phyloP scores from a whole-genome alignment of 495 filamentous ascomycete species.

The Lasiosphaeria miniovina region DNA sequence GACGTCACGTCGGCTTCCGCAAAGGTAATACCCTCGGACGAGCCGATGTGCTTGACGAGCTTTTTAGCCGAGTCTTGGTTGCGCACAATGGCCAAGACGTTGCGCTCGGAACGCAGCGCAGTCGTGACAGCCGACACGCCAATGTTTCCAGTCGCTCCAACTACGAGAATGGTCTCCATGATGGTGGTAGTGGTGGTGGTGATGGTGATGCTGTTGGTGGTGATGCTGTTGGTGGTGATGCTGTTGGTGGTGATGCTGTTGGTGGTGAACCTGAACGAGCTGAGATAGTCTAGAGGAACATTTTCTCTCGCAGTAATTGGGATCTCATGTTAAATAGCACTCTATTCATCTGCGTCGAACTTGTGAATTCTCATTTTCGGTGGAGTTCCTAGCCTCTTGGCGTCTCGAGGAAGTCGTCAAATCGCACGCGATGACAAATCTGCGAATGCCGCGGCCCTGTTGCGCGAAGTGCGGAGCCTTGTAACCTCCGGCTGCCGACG shows the following conservation, averaged over 20 bases:
- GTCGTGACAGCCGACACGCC: conserved; percentile 35
- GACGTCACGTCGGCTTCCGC: conserved; percentile 35
- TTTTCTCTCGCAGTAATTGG: too few relatives aligned
- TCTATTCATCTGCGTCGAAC: too few relatives aligned
- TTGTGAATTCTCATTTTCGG: too few relatives aligned
- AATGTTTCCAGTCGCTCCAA: conserved; percentile 46
- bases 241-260: neutral
- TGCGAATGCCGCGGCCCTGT: too few relatives aligned
- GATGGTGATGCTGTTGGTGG: neutral
- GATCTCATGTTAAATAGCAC: too few relatives aligned
- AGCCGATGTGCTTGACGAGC: conserved; percentile 34
- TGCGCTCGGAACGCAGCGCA: conserved; percentile 28
- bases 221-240: neutral
- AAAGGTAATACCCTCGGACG: conserved; percentile 32
- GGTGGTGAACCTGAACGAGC: too few relatives aligned
- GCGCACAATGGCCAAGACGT: conserved; percentile 42
- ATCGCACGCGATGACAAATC: too few relatives aligned
- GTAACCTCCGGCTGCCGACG: too few relatives aligned
- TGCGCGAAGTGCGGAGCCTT: too few relatives aligned
- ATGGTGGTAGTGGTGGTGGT: neutral
- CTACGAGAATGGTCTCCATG: conserved; percentile 37
- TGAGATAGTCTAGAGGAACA: too few relatives aligned
- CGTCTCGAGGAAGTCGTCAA: too few relatives aligned
- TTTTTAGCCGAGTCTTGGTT: conserved; percentile 38
- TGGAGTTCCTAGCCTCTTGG: too few relatives aligned